Evolutionary conservation across 202 grass and related monocot genomes (phyloP).

Genomic region (Zizania palustris): DNA sequence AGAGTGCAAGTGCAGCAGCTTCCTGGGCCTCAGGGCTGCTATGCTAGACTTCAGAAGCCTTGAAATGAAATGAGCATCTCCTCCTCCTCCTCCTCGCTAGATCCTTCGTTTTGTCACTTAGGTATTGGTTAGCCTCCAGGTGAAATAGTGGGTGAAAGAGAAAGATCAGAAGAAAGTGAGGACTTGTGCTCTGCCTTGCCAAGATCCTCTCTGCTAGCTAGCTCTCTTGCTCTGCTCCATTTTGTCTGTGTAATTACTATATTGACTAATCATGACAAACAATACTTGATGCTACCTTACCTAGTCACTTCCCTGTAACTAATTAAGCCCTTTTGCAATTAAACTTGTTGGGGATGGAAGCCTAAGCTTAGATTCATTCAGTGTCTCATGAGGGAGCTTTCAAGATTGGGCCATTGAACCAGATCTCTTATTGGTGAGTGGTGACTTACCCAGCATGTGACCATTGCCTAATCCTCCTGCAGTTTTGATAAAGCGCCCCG

Average conservation of each 20-base stretch:
- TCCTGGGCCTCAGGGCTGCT: constrained; percentile 61
- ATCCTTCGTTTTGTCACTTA: constrained; percentile 35
- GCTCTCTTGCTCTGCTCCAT: constrained; percentile 52
- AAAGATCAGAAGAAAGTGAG: background rate
- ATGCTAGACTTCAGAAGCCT: constrained; percentile 86
- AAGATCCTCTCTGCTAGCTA: constrained; percentile 14
- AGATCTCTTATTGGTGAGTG: constrained; percentile 20
- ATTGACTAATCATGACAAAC: constrained; percentile 49
- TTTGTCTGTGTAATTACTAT: constrained; percentile 69
- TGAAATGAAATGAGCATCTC: constrained; percentile 69
- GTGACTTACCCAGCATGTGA: constrained; percentile 42
- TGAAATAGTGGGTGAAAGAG: constrained; percentile 46
- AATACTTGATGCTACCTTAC: constrained; percentile 28
- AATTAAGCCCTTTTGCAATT: background rate
- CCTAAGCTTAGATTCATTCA: constrained; percentile 23
- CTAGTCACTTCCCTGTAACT: background rate
- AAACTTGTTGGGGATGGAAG: background rate
- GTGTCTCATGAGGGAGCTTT: constrained; percentile 15
- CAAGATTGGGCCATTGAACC: constrained; percentile 20
- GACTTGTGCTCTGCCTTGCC: constrained; percentile 5
- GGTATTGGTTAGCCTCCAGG: constrained; percentile 50
- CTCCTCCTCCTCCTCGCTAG: background rate
- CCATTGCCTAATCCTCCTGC: constrained; percentile 40
- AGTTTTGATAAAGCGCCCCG: constrained; percentile 31
- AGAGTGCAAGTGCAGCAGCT: constrained; percentile 76